Conservation (phyloP, 192 early-diverging fungal genomes). For the Mortierella alpina region DNA sequence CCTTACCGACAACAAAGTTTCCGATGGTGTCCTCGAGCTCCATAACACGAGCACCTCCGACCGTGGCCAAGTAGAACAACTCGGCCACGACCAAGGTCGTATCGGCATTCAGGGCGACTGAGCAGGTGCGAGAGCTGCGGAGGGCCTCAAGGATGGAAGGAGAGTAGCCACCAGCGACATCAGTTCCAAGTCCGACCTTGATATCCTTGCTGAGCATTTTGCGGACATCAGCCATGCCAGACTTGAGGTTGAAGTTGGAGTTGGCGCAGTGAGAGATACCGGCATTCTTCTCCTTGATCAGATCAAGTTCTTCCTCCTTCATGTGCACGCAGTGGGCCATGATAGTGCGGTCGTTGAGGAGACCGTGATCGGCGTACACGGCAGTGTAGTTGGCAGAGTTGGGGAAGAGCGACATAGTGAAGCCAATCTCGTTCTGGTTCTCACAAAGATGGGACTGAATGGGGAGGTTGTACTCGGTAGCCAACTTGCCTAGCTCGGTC, state of each 20-base stretch:
- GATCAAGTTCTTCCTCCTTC: conserved; percentile 72
- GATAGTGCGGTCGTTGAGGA: conserved; percentile 80
- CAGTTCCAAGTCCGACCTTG: conserved; percentile 94
- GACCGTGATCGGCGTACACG: conserved; percentile 80
- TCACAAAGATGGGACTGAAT: conserved; percentile 96
- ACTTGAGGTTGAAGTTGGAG: conserved; percentile 88
- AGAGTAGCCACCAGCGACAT: conserved; percentile 90
- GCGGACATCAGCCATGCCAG: conserved; percentile 85
- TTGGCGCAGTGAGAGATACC: conserved; percentile 94
- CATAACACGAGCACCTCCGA: conserved; percentile 89
- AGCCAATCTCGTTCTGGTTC: conserved; percentile 81
- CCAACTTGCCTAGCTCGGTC: conserved; percentile 75
- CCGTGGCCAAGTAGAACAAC: conserved; percentile 87
- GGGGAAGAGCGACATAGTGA: conserved; percentile 82
- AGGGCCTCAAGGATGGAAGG: conserved; percentile 90
- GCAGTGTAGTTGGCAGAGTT: conserved; percentile 74
- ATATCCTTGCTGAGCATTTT: conserved; percentile 75
- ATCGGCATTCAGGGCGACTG: conserved; percentile 71
- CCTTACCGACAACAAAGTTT: conserved; percentile 87
- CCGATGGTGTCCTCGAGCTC: conserved; percentile 78
- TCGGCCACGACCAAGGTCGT: conserved; percentile 74
- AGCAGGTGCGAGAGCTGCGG: conserved; percentile 81
- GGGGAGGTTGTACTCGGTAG: conserved; percentile 77
- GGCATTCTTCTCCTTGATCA: conserved; percentile 71
- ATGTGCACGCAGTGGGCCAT: conserved; percentile 97